Conservation (phyloP, 495 filamentous ascomycete species). For the Pyronema omphalodes region DNA sequence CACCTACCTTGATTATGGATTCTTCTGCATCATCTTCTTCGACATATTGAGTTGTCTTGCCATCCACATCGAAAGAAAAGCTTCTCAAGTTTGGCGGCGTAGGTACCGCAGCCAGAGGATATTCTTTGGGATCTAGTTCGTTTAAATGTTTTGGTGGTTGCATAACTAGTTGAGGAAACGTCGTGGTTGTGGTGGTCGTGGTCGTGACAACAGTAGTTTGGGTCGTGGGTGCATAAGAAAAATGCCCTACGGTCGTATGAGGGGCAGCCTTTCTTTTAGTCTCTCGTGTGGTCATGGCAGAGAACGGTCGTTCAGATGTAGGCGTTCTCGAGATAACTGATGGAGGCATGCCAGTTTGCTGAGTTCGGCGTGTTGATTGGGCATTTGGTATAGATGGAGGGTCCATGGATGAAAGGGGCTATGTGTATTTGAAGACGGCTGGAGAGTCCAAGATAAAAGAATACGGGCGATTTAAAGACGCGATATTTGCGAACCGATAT, state of each 20-base stretch:
- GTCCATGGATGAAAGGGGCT: background rate
- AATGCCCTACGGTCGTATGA: conserved; percentile 35
- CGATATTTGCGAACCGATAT: too few relatives aligned
- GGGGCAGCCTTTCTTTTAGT: conserved; percentile 10
- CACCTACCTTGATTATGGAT: conserved; percentile 38
- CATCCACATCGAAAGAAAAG: conserved; percentile 54
- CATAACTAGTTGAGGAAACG: conserved; percentile 67
- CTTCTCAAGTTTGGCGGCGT: conserved; percentile 59
- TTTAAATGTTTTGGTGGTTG: conserved; percentile 52
- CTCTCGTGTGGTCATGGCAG: background rate
- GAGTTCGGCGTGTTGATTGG: background rate
- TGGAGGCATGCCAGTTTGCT: background rate
- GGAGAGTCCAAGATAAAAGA: too few relatives aligned
- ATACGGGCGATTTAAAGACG: too few relatives aligned
- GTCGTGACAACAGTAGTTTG: conserved; percentile 72
- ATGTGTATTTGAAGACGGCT: background rate
- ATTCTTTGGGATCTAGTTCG: conserved; percentile 70
- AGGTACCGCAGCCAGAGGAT: conserved; percentile 63
- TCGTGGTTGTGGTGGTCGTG: conserved; percentile 81
- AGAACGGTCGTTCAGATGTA: background rate
- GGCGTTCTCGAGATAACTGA: background rate
- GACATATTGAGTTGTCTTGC: conserved; percentile 42
- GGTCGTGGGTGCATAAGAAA: conserved; percentile 54
- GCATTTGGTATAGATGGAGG: conserved; percentile 2
- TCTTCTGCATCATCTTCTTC: conserved; percentile 44